Base-by-base conservation (phyloP, 257 asterid genomes). In the Solanum sparsipilum region DNA sequence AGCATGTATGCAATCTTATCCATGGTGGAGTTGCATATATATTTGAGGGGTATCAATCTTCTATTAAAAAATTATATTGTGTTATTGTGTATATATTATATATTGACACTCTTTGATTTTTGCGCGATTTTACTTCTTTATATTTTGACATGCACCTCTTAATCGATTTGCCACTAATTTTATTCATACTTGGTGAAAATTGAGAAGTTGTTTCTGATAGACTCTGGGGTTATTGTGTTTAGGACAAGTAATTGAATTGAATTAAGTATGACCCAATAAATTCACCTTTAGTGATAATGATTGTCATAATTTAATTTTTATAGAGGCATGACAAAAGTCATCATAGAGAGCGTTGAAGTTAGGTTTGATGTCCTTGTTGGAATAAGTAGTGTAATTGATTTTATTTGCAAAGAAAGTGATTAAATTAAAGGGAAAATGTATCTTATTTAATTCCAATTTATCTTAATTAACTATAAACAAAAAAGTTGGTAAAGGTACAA, bases 361-460 rank as follows among this genome's bases (percentile, higher is more conserved):
- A 87, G 89, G 88, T 89, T 46, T 63, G 85, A 76, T 75, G 88
- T 84, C 89, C 68, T 60, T 20, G 23, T 87, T 27, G 29, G 15
- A 21, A 34, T 18, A 73, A 12, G 63, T 86, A 4, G n/a, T 52
- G 18, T n/a, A 72, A 12, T 81, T 48, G 3, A 81, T 81, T 81
- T 46, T 46, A 46, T 81, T 12, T n/a, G 29, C 8, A 48, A 48
- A 32, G 29, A 6, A 82, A 18, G 44, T 31, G 39, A 3, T 48
- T 29, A 48, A 18, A 31, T 25, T 34, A 48, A 18, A 9, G 21
- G 21, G 44, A 48, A 18, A 82, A 48, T 82, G 70, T 31, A 27
- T 82, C 70, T 29, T 82, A 48, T 48, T 48, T 18, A 82, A 48
- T 29, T 82, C 12, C 11, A 16, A 48, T 18, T 27, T 29, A 48